Conservation (phyloP, 2,329 filamentous ascomycete genomes). For the Sporothrix pseudoabietina region DNA sequence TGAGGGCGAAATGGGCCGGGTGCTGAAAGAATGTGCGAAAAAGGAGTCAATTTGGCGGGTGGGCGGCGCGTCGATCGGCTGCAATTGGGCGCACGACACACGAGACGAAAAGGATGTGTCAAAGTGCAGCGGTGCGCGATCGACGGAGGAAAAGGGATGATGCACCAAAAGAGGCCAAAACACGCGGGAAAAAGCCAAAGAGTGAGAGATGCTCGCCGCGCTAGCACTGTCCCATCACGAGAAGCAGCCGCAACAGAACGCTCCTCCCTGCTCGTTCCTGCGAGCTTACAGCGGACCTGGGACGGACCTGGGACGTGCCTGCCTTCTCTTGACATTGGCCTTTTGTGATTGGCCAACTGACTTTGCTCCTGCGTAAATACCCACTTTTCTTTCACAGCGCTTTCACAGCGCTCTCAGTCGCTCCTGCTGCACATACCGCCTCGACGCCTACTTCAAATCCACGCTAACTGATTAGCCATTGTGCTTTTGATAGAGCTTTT, state of each 20-base stretch:
- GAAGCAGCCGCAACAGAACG: constrained; percentile 13
- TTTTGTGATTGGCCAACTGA: background rate
- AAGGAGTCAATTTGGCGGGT: background rate
- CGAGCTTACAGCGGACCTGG: background rate
- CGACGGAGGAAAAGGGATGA: constrained; percentile 20
- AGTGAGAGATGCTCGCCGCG: constrained; percentile 25
- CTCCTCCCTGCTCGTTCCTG: background rate
- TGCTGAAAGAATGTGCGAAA: background rate
- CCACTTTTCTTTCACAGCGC: background rate
- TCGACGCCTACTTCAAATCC: background rate
- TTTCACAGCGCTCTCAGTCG: background rate
- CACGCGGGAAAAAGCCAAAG: constrained; percentile 23
- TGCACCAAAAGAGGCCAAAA: constrained; percentile 26
- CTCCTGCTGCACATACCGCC: background rate
- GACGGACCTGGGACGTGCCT: background rate
- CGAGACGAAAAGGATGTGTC: background rate
- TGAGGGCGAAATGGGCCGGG: background rate
- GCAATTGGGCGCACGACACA: background rate
- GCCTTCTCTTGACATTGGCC: background rate
- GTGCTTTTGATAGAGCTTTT: constrained; percentile 11
- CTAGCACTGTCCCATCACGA: constrained; percentile 30
- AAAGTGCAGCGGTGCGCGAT: background rate
- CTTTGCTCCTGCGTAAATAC: background rate
- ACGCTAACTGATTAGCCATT: constrained; percentile 21
- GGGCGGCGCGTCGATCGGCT: background rate